Evolutionary conservation across 345 rosid genomes (phyloP).

Genomic region (Conringia planisiliqua): DNA sequence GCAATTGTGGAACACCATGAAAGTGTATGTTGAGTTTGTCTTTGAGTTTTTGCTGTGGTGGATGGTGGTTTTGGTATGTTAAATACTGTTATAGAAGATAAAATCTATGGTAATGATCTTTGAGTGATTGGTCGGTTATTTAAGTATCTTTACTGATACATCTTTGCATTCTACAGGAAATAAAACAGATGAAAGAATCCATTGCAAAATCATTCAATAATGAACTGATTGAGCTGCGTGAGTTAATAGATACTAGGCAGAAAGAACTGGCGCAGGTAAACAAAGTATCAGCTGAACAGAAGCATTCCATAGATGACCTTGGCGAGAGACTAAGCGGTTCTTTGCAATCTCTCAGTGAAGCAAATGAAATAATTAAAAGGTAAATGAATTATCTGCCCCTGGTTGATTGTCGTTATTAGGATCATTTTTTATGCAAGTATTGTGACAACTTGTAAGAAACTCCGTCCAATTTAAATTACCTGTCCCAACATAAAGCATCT

Average conservation of each 20-base stretch:
- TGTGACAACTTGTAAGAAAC: not conserved
- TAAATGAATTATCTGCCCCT: conserved; percentile 20
- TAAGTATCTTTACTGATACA: not conserved
- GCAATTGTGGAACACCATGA: conserved; percentile 56
- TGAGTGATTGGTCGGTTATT: conserved; percentile 9
- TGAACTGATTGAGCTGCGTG: conserved; percentile 54
- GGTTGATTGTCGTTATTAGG: not conserved
- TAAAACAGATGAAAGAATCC: conserved; percentile 61
- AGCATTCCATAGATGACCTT: conserved; percentile 73
- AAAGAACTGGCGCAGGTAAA: conserved; percentile 55
- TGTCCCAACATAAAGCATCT: not conserved
- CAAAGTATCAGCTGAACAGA: conserved; percentile 70
- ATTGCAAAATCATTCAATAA: conserved; percentile 45
- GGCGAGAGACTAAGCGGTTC: conserved; percentile 77
- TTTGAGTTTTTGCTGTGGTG: conserved; percentile 2
- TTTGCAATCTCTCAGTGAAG: conserved; percentile 77
- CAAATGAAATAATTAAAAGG: conserved; percentile 83
- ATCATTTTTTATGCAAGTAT: not conserved
- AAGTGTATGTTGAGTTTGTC: conserved; percentile 44
- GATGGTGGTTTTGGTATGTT: not conserved
- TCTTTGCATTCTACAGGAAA: conserved; percentile 54
- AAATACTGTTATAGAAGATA: not conserved
- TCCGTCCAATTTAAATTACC: not conserved
- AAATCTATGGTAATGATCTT: not conserved
- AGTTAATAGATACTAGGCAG: conserved; percentile 48